These are phyloP conservation scores for Mesembryanthemum crystallinum DNA, from an alignment of 148 eudicot species.

Conservation along the genomic window DNA sequence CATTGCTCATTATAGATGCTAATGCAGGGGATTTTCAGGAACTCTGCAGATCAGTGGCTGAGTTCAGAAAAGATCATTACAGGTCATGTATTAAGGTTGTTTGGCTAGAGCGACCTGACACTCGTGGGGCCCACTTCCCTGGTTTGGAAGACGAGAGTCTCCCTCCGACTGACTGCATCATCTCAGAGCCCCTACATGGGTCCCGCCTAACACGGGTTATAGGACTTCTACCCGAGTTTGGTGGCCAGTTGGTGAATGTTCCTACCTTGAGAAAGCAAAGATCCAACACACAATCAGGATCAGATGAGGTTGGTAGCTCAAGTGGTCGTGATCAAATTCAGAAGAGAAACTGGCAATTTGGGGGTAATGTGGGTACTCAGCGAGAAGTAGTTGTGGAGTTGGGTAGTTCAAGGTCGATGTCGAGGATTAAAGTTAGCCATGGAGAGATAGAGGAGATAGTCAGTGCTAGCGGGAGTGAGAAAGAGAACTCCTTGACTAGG, in stretches of 20 bases:
- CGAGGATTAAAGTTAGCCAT: background rate
- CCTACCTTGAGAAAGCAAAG: slow-evolving; percentile 3
- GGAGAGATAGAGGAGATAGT: slow-evolving; percentile 8
- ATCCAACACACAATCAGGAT: background rate
- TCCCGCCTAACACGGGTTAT: slow-evolving; percentile 46
- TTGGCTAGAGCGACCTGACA: slow-evolving; percentile 61
- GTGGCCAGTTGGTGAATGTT: slow-evolving; percentile 25
- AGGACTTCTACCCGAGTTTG: slow-evolving; percentile 72
- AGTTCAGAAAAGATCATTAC: slow-evolving; percentile 53
- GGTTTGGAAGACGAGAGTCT: slow-evolving; percentile 50
- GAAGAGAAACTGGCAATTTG: background rate
- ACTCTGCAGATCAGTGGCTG: slow-evolving; percentile 48
- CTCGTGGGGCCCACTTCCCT: slow-evolving; percentile 31
- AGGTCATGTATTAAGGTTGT: slow-evolving; percentile 45
- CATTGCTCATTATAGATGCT: slow-evolving; percentile 58
- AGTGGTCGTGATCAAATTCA: background rate
- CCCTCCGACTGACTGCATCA: slow-evolving; percentile 49
- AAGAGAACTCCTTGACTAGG: background rate
- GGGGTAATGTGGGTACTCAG: background rate
- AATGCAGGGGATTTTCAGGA: slow-evolving; percentile 51
- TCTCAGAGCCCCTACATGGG: slow-evolving; percentile 80
- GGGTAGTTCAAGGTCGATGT: background rate
- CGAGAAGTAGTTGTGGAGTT: no score
- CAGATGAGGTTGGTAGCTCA: background rate
- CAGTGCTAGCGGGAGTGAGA: background rate